A percentile compares a stretch with the other conserved stretches of the same genome.
Conservation (phyloP, 2,329 filamentous ascomycete genomes). For the Trichoderma breve region DNA sequence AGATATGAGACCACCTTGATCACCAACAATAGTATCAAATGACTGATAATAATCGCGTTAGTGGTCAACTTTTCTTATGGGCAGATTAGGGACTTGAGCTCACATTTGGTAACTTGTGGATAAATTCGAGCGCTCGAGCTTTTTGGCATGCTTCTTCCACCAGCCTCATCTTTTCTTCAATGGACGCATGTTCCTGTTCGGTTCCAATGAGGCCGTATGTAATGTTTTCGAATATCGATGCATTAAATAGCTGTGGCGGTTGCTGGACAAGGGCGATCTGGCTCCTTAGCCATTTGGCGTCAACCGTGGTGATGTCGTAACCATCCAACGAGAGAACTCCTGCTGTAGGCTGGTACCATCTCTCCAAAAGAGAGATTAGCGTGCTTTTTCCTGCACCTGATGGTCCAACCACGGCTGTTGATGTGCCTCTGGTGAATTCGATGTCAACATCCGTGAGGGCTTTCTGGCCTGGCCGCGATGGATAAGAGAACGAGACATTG, state of each 20-base stretch:
- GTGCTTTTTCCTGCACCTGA: conserved; percentile 53
- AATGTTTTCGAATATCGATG: conserved; percentile 53
- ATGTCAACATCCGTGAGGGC: conserved; percentile 39
- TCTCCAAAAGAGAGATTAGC: conserved; percentile 47
- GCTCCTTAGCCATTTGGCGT: neutral
- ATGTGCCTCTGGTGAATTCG: conserved; percentile 39
- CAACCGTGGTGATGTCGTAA: neutral
- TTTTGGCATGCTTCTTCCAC: conserved; percentile 49
- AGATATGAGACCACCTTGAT: conserved; percentile 66
- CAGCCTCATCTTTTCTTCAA: conserved; percentile 44
- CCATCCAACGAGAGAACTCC: conserved; percentile 33
- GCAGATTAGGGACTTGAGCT: neutral
- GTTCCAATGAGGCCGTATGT: conserved; percentile 45
- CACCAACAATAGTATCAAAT: conserved; percentile 62
- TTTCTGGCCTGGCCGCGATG: conserved; percentile 50
- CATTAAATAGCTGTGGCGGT: conserved; percentile 54
- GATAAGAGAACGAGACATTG: conserved; percentile 49
- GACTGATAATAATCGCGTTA: conserved; percentile 33
- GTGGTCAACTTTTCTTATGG: neutral
- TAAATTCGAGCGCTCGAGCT: conserved; percentile 54
- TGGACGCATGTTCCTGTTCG: conserved; percentile 36
- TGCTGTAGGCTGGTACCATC: conserved; percentile 51
- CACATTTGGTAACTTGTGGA: conserved; percentile 45
- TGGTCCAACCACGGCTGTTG: conserved; percentile 53
- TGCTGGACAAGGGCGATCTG: conserved; percentile 29